Evolutionary conservation across 352 stramenopile genomes (phyloP), one percentile per base, ranked within the genome.

Genomic region (Phytophthora hybrid): DNA sequence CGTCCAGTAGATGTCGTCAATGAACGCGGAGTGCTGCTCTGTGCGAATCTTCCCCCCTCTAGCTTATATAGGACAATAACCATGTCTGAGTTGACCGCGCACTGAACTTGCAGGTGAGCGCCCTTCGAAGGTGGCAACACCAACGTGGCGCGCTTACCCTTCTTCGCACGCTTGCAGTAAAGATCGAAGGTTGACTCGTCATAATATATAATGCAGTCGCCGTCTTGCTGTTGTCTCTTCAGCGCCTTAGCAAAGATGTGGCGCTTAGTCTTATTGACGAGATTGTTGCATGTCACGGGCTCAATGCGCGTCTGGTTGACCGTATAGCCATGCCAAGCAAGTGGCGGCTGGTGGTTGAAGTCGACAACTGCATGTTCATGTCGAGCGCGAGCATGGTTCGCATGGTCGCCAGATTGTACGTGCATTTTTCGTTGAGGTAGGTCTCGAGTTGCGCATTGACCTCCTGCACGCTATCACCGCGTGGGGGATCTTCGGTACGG

Each of bases 261-360:
- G 7, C 34, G 32, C 5, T 66, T 72, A 9, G 19, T 31, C 49
- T 72, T 61, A 34, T 72, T 72, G 10, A 41, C 34, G 0, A 51
- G 21, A 18, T 49, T 57, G 47, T 72, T 72, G 49, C 56, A 72
- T 7, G 65, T 62, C 14, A 16, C 26, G 52, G 34, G 56, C 46
- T 61, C 65, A 3, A 66, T 49, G 0, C 57, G 21, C 13, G 44
- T 41, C 32, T 52, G 29, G 13, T 57, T 39, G 8, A 39, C 34
- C 34, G 34, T 70, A 44, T 64, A 59, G 58, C 5, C 54, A 55
- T 55, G n/a, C 21, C 44, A 0, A 37, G 18, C 8, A 60, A 37
- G 5, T 62, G 31, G 0, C 39, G 34, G 10, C 21, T 57, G 9
- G 62, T 62, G 4, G 52, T 69, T 3, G 63, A 59, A 1, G 37